A percentile compares a stretch with the other conserved stretches of the same genome.
These are phyloP conservation scores for Ophiostoma pallidulum DNA, from an alignment of 2,329 filamentous ascomycete genomes.

Conservation along the genomic window DNA sequence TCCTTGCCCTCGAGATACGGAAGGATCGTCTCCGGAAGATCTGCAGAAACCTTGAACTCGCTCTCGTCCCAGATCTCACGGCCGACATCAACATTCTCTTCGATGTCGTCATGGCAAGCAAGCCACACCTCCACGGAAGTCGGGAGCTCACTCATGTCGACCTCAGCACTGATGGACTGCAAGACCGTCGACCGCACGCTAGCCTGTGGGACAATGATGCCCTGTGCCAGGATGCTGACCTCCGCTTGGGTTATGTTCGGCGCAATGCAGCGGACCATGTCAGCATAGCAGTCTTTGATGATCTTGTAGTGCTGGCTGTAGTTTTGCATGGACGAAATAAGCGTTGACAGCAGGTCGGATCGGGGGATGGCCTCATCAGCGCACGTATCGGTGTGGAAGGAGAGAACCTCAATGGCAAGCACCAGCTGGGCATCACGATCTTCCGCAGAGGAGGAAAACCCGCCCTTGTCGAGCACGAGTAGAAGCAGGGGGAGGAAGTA, in stretches of 20 bases:
- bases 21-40: constrained; percentile 58
- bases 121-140: constrained; percentile 92
- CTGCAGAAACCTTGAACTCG: constrained; percentile 58
- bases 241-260: constrained; percentile 68
- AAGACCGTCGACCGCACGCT: constrained; percentile 76
- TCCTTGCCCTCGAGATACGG: constrained; percentile 75
- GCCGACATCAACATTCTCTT: constrained; percentile 77
- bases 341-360: constrained; percentile 56
- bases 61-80: constrained; percentile 94
- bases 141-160: constrained; percentile 79
- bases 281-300: constrained; percentile 83
- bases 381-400: constrained; percentile 78
- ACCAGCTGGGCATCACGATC: constrained; percentile 85
- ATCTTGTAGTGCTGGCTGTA: constrained; percentile 93
- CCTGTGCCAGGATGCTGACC: constrained; percentile 65
- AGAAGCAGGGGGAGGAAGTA: constrained; percentile 81
- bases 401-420: constrained; percentile 76
- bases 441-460: constrained; percentile 62
- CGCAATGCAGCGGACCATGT: constrained; percentile 75
- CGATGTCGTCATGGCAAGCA: constrained; percentile 79
- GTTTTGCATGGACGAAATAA: constrained; percentile 75
- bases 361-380: constrained; percentile 68
- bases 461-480: constrained; percentile 67
- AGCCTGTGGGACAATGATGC: constrained; percentile 67
- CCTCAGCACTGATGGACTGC: constrained; percentile 81